phyloP scores from a whole-genome alignment of 2,329 filamentous ascomycete species.

The Trichoderma sp. region DNA sequence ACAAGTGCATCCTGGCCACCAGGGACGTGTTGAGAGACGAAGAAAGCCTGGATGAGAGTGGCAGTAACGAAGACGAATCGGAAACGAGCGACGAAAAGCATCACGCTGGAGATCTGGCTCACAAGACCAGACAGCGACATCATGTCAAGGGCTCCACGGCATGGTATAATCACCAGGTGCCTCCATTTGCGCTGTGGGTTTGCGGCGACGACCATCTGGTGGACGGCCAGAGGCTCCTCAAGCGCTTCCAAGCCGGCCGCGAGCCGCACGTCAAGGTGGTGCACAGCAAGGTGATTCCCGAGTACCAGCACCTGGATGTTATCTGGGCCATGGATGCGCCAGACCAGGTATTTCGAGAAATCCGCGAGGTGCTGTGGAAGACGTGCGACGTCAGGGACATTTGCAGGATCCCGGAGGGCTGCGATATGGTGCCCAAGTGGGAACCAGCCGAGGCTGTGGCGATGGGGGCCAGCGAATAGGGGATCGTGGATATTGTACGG shows the following conservation, averaged over 20 bases:
- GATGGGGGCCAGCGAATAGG: conserved; percentile 22
- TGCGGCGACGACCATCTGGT: conserved; percentile 80
- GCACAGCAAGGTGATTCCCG: conserved; percentile 76
- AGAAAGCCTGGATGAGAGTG: conserved; percentile 49
- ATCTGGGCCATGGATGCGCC: conserved; percentile 91
- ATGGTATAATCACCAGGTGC: conserved; percentile 78
- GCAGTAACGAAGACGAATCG: conserved; percentile 20
- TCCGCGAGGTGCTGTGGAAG: conserved; percentile 80
- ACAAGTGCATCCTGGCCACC: conserved; percentile 84
- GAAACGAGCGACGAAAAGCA: background rate
- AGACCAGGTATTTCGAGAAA: conserved; percentile 76
- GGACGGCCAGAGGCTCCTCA: conserved; percentile 71
- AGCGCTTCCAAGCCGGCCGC: conserved; percentile 68
- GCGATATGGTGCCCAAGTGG: conserved; percentile 50
- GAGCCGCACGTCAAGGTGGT: conserved; percentile 81
- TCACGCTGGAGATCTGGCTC: background rate
- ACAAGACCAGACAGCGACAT: background rate
- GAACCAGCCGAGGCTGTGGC: conserved; percentile 13
- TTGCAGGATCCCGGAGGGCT: conserved; percentile 64
- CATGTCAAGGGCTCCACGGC: conserved; percentile 54
- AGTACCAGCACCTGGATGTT: conserved; percentile 91
- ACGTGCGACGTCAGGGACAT: conserved; percentile 56
- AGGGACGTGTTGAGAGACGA: conserved; percentile 64
- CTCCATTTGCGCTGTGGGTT: conserved; percentile 86
- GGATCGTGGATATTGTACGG: conserved; percentile 23